phyloP scores from a whole-genome alignment of 2,329 filamentous ascomycete species.

The Fusarium sp. region DNA sequence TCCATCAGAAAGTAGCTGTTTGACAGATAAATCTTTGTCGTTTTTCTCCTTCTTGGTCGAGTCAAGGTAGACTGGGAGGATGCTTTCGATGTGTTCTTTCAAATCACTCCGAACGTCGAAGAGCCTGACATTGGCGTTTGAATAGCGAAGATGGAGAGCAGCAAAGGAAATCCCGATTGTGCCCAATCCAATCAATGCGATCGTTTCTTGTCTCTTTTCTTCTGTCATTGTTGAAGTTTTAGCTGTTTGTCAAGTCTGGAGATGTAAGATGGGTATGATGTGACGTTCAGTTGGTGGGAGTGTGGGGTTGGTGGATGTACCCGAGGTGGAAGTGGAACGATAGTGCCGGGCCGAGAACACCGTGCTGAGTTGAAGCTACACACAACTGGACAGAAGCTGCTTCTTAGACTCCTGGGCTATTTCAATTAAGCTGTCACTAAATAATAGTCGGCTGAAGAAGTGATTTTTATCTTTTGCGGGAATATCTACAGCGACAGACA shows the following conservation, averaged over 20 bases:
- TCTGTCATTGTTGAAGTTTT: neutral
- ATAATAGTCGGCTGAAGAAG: neutral
- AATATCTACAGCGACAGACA: neutral
- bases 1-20: neutral
- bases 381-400: too few relatives aligned
- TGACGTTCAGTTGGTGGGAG: slow-evolving; percentile 12
- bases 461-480: too few relatives aligned
- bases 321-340: slow-evolving; percentile 1
- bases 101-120: slow-evolving; percentile 32
- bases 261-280: neutral
- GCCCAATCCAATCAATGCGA: slow-evolving; percentile 28
- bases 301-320: slow-evolving; percentile 8
- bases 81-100: slow-evolving; percentile 22
- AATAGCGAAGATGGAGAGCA: slow-evolving; percentile 27
- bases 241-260: too few relatives aligned
- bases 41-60: slow-evolving; percentile 5
- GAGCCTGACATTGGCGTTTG: slow-evolving; percentile 16
- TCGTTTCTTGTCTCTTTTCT: slow-evolving; percentile 6
- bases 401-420: neutral
- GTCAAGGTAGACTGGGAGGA: slow-evolving; percentile 22
- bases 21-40: fast-evolving
- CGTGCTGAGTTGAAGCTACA: too few relatives aligned
- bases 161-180: slow-evolving; percentile 36
- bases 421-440: neutral
- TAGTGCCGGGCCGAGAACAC: too few relatives aligned